These are phyloP conservation scores for Macadamia tetraphylla DNA, from an alignment of 164 flowering plant genomes.

Conservation along the genomic window DNA sequence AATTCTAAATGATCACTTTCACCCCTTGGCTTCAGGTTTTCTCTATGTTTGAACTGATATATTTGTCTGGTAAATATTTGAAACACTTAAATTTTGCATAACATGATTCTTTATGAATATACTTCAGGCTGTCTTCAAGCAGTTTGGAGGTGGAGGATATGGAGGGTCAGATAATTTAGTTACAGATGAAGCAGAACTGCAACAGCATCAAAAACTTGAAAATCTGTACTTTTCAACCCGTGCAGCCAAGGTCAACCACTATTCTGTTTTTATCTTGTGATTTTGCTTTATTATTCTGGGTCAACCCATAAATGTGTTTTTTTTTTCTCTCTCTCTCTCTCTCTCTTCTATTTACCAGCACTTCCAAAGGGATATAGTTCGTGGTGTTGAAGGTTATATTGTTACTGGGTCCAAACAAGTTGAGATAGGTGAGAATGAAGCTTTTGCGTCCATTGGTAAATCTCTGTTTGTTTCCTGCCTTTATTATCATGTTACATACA, in stretches of 20 bases:
- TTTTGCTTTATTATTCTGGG: background rate
- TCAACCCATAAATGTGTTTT: background rate
- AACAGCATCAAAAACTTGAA: constrained; percentile 84
- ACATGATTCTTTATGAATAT: background rate
- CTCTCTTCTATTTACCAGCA: constrained; percentile 44
- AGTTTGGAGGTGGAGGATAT: constrained; percentile 71
- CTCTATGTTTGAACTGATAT: background rate
- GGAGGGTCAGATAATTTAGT: constrained; percentile 58
- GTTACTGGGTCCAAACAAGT: constrained; percentile 87
- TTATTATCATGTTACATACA: too few relatives aligned
- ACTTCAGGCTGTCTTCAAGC: constrained; percentile 74
- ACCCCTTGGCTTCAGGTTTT: background rate
- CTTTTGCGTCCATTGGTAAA: background rate
- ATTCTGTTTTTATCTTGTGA: constrained; percentile 1
- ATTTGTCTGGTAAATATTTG: background rate
- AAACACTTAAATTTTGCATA: background rate
- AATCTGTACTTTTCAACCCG: constrained; percentile 87
- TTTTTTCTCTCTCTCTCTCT: too few relatives aligned
- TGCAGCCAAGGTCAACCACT: constrained; percentile 62
- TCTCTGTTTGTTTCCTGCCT: background rate
- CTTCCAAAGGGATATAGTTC: constrained; percentile 86
- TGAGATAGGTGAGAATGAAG: constrained; percentile 57
- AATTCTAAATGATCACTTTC: background rate
- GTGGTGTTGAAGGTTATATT: constrained; percentile 84
- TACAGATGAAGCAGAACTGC: constrained; percentile 61